phyloP scores from a whole-genome alignment of 192 early-diverging fungal genomes.

The Physocladia obscura region DNA sequence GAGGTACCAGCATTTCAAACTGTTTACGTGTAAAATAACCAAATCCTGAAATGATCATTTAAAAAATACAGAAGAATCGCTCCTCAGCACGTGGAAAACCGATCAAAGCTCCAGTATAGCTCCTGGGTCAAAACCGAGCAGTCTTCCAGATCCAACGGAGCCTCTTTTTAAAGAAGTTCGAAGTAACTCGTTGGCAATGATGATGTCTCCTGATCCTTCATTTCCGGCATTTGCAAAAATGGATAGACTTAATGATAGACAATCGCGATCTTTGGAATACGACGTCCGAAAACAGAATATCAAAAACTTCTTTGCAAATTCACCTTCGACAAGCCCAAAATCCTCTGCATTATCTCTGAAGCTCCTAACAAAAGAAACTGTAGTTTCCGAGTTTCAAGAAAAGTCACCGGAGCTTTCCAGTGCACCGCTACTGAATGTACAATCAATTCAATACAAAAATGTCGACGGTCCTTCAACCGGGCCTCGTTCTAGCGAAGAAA shows the following conservation, averaged over 20 bases:
- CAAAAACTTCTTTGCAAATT: background rate
- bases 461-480: background rate
- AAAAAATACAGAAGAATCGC: too few species aligned
- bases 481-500: too few species aligned
- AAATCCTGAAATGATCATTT: too few species aligned
- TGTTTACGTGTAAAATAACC: too few species aligned
- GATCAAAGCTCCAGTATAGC: conserved; percentile 4
- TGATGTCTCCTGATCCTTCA: background rate
- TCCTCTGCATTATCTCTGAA: background rate
- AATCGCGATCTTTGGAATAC: background rate
- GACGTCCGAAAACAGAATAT: background rate
- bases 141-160: background rate
- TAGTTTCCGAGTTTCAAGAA: background rate
- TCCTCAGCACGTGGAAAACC: conserved; percentile 4
- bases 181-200: background rate
- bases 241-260: background rate
- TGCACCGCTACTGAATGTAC: background rate
- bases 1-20: too few species aligned
- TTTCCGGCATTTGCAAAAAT: conserved; percentile 1
- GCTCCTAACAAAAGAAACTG: background rate
- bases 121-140: background rate
- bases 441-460: background rate
- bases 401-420: background rate
- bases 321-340: background rate
- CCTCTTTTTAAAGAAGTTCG: too few species aligned